These are phyloP conservation scores for Acorus gramineus DNA, from an alignment of 106 monocot species.

Conservation along the genomic window DNA sequence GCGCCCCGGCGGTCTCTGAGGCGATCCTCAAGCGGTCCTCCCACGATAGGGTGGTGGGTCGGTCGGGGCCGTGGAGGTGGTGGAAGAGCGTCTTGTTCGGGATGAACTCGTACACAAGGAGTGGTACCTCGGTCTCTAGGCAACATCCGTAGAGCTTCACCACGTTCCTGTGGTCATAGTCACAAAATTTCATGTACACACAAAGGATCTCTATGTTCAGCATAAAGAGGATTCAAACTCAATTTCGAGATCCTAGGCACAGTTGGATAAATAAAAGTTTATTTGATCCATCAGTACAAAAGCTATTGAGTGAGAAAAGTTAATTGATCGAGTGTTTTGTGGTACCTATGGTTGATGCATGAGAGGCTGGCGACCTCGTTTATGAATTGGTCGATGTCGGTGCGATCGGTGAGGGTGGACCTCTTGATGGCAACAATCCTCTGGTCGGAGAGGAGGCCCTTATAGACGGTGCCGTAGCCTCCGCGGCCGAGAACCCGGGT, in stretches of 20 bases:
- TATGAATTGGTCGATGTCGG: background rate
- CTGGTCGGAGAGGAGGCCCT: constrained; percentile 6
- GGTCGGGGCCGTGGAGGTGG: background rate
- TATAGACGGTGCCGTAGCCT: constrained; percentile 12
- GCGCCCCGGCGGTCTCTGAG: too few species aligned
- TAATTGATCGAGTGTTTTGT: too few species aligned
- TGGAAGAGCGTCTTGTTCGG: background rate
- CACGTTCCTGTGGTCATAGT: background rate
- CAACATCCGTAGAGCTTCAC: constrained; percentile 1
- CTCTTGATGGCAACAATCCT: background rate
- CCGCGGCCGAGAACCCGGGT: background rate
- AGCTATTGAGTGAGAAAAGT: too few species aligned
- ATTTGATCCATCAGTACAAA: too few species aligned
- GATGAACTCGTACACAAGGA: background rate
- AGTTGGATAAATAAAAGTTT: too few species aligned
- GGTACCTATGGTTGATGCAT: constrained; percentile 11
- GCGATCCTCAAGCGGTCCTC: too few species aligned
- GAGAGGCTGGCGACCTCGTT: background rate
- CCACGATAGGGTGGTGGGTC: too few species aligned
- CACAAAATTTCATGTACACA: too few species aligned
- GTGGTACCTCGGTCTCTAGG: background rate
- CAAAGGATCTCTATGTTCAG: too few species aligned
- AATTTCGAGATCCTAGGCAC: too few species aligned
- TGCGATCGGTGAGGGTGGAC: background rate
- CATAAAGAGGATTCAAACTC: too few species aligned